phyloP scores from a whole-genome alignment of 352 stramenopile species.

The Albugo candida region DNA sequence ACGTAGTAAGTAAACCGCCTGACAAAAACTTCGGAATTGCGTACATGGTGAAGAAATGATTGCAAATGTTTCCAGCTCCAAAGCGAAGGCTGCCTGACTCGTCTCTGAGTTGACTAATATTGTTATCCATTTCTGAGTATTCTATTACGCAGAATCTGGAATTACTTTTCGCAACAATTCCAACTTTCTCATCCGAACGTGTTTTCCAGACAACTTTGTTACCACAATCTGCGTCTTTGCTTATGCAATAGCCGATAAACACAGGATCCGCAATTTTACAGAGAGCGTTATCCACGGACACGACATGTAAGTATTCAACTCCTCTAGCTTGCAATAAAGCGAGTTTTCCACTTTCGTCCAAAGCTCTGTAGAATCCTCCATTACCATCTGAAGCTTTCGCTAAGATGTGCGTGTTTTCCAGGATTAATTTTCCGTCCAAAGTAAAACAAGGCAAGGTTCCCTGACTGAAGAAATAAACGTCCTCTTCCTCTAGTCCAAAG shows the following conservation, averaged over 20 bases:
- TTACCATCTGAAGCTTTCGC: constrained; percentile 95
- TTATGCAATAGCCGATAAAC: constrained; percentile 94
- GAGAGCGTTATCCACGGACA: constrained; percentile 97
- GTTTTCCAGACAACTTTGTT: constrained; percentile 96
- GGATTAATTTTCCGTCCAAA: constrained; percentile 88
- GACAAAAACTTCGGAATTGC: background rate
- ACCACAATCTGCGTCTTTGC: constrained; percentile 83
- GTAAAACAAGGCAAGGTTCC: constrained; percentile 91
- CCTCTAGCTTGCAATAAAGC: constrained; percentile 58
- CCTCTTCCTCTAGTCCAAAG: constrained; percentile 78
- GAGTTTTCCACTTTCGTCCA: constrained; percentile 81
- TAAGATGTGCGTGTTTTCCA: constrained; percentile 71
- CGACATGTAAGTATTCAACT: constrained; percentile 92
- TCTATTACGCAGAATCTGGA: constrained; percentile 88
- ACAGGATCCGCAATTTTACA: constrained; percentile 88
- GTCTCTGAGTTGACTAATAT: constrained; percentile 37
- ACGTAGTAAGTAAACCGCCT: background rate
- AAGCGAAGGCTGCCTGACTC: constrained; percentile 75
- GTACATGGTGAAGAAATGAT: constrained; percentile 93
- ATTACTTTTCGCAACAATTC: constrained; percentile 68
- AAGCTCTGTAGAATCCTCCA: constrained; percentile 88
- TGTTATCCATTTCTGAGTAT: constrained; percentile 91
- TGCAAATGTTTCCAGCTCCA: constrained; percentile 96
- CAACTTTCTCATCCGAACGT: constrained; percentile 84
- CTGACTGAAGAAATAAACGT: constrained; percentile 94